These are phyloP conservation scores for Cyberlindnera mycetangii DNA, from an alignment of 805 yeast species.

Conservation along the genomic window DNA sequence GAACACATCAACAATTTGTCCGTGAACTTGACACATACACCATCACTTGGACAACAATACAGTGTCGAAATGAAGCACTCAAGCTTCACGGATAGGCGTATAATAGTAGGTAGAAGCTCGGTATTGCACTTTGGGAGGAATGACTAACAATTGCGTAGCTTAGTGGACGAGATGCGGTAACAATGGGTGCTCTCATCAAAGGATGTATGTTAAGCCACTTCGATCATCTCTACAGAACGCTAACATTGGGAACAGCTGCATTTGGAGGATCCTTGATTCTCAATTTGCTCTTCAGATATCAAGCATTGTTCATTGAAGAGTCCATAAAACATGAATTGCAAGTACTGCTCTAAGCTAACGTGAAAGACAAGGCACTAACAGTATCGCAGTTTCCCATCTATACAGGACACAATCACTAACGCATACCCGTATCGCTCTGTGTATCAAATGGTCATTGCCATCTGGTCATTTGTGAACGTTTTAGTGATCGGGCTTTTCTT, in stretches of 20 bases:
- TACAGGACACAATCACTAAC: conserved; percentile 3
- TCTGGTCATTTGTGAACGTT: background rate
- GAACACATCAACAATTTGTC: no score
- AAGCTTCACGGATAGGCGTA: background rate
- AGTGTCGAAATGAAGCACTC: background rate
- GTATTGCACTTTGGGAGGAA: background rate
- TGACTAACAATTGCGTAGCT: background rate
- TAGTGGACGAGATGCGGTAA: conserved; percentile 1
- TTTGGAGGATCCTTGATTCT: conserved; percentile 3
- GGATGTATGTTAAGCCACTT: background rate
- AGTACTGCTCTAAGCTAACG: background rate
- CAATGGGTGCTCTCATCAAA: background rate
- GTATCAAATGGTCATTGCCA: conserved; percentile 1
- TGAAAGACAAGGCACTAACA: background rate
- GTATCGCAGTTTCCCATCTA: conserved; percentile 6
- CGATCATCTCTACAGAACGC: background rate
- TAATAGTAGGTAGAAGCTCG: background rate
- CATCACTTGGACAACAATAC: background rate
- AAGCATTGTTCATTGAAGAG: conserved; percentile 1
- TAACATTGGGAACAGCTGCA: background rate
- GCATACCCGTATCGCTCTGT: conserved; percentile 6
- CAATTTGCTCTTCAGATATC: background rate
- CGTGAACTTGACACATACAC: background rate
- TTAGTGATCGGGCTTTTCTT: background rate
- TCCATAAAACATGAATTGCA: conserved; percentile 9